Base-by-base conservation (phyloP, 805 yeast species). In the Spathaspora sp. region DNA sequence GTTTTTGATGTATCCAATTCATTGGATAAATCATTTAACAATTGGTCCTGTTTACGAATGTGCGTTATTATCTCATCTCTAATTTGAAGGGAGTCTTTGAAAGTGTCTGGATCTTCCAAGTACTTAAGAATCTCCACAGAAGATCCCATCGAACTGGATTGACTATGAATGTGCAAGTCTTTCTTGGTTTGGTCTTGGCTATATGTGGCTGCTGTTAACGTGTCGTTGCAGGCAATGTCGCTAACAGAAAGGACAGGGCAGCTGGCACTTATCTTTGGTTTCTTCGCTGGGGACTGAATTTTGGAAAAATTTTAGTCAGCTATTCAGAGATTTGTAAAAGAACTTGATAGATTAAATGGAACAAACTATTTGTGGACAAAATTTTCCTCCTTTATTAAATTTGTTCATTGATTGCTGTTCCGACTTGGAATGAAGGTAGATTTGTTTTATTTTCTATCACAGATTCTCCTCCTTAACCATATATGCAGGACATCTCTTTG, bases 81-180 rank as follows among this genome's bases (percentile, higher is more conserved):
- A 56, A 73, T 61, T 32, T 58, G 57, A 4, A 63, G 60, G 39
- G 68, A 58, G 31, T 63, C 58, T 26, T 64, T 57, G 53, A 62
- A 72, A 49, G 61, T 61, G 23, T 58, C 64, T 18, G 78, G 78
- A 57, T 73, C 73, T 52, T 72, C 75, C 43, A 73, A 69, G 52
- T 72, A 61, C 53, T 61, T 62, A 50, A 73, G 55, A 55, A 73
- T 57, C 52, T 62, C 68, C 26, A 57, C 52, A 29, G 47, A 45
- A 12, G 28, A 8, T 35, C 17, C 40, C 32, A 29, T 29, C 11
- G 72, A 60, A 55, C 68, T 72, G 17, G 17, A 12, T 42, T 12
- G 28, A 12, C 29, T 45, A 7, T 2, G 11, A 35, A 28, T 12
- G n/a, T 26, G 4, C 20, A 10, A 12, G 18, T 42, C 16, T 9